Percentiles rank a stretch among this genome's conserved stretches.
phyloP scores from a whole-genome alignment of 129 eudicot genomes.

The Cynara cardunculus region DNA sequence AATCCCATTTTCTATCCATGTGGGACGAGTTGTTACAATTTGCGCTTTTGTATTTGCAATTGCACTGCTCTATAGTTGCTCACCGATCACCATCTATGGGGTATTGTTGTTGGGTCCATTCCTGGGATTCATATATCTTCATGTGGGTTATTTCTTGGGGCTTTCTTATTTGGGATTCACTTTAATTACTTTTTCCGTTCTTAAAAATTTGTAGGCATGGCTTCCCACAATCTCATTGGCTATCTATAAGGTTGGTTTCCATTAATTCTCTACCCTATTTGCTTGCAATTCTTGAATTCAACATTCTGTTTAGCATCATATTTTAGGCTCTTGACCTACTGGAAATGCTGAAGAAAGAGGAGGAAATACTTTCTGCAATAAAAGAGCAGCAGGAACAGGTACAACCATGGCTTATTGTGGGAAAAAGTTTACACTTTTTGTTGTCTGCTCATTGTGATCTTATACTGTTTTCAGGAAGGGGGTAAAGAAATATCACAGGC shows the following conservation, averaged over 20 bases:
- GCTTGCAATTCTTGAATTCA: background rate
- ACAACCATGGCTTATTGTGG: background rate
- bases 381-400: constrained; percentile 70
- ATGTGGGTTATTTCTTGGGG: background rate
- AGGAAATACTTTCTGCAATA: constrained; percentile 82
- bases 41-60: background rate
- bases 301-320: constrained; percentile 9
- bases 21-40: too few species aligned
- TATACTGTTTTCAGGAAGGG: constrained; percentile 62
- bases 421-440: background rate
- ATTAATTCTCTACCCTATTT: background rate
- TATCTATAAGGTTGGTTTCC: constrained; percentile 70
- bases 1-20: too few species aligned
- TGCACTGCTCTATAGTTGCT: background rate
- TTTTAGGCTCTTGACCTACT: constrained; percentile 77
- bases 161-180: background rate
- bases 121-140: background rate
- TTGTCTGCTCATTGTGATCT: background rate
- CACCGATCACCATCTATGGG: too few species aligned
- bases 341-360: constrained; percentile 95
- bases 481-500: constrained; percentile 50
- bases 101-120: background rate
- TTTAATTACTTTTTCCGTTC: background rate
- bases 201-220: constrained; percentile 65
- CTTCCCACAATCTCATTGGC: constrained; percentile 78